phyloP scores from a whole-genome alignment of 108 stramenopile species.

The Epipyxis sp. region DNA sequence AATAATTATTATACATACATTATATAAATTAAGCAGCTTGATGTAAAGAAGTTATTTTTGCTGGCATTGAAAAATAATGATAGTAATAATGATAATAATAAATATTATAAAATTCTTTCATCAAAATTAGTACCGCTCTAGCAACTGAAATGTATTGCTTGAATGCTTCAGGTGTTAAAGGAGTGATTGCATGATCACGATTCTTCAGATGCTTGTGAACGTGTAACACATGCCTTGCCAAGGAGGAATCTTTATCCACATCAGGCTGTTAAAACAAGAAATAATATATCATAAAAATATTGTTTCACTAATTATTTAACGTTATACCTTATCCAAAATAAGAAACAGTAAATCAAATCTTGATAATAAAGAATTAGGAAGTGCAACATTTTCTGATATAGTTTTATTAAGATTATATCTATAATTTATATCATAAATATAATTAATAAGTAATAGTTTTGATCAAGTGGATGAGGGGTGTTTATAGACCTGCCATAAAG shows the following conservation, averaged over 20 bases:
- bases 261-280: constrained; percentile 65
- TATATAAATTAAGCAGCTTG: too few species aligned
- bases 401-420: constrained; percentile 77
- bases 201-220: constrained; percentile 87
- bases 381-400: constrained; percentile 88
- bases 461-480: too few species aligned
- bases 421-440: too few species aligned
- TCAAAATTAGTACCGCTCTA: too few species aligned
- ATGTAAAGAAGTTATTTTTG: too few species aligned
- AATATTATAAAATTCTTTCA: too few species aligned
- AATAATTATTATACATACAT: too few species aligned
- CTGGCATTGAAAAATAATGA: too few species aligned
- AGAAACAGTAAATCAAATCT: constrained; percentile 98
- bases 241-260: constrained; percentile 81
- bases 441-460: too few species aligned
- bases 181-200: constrained; percentile 48
- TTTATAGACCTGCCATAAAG: too few species aligned
- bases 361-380: constrained; percentile 91
- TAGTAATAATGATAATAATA: too few species aligned
- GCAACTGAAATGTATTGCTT: constrained; percentile 87
- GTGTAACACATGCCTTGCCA: constrained; percentile 92
- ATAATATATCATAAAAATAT: constrained; percentile 17
- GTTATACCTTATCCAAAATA: constrained; percentile 89
- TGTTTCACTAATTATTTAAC: too few species aligned
- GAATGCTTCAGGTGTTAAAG: constrained; percentile 54